Evolutionary conservation across 2,329 filamentous ascomycete genomes (phyloP).

Genomic region (Sclerotinia glacialis): DNA sequence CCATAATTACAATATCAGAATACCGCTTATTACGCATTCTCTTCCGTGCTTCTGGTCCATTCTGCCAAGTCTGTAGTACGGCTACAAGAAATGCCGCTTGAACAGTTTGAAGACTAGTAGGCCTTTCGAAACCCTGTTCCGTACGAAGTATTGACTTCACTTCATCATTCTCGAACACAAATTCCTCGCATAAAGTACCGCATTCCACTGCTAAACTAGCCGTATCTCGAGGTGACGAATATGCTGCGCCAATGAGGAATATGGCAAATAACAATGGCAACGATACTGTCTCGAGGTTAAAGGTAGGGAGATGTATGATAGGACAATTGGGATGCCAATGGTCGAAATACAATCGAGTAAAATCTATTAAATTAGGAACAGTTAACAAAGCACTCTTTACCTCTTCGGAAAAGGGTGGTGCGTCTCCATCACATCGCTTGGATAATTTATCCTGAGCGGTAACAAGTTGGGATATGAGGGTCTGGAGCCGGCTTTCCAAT

Average conservation of each 20-base stretch:
- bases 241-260: slow-evolving; percentile 22
- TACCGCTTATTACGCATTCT: slow-evolving; percentile 13
- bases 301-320: slow-evolving; percentile 22
- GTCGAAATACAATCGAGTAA: slow-evolving; percentile 37
- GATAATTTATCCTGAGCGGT: not conserved
- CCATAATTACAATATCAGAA: slow-evolving; percentile 5
- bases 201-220: slow-evolving; percentile 16
- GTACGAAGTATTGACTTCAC: slow-evolving; percentile 5
- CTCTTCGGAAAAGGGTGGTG: not conserved
- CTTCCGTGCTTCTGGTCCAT: not conserved
- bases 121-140: not conserved
- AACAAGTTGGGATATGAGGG: not conserved
- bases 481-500: slow-evolving; percentile 9
- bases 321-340: slow-evolving; percentile 22
- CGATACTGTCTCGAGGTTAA: slow-evolving; percentile 19
- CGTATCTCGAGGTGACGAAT: slow-evolving; percentile 21
- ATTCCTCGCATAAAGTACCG: slow-evolving; percentile 20
- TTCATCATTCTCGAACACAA: slow-evolving; percentile 12
- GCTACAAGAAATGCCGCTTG: slow-evolving; percentile 18
- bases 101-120: slow-evolving; percentile 1
- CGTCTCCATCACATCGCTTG: not conserved
- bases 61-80: slow-evolving; percentile 16
- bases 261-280: slow-evolving; percentile 22
- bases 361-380: slow-evolving; percentile 42
- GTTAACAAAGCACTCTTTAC: slow-evolving; percentile 33